Base-by-base conservation (phyloP, 345 rosid species). In the Brassica juncea region DNA sequence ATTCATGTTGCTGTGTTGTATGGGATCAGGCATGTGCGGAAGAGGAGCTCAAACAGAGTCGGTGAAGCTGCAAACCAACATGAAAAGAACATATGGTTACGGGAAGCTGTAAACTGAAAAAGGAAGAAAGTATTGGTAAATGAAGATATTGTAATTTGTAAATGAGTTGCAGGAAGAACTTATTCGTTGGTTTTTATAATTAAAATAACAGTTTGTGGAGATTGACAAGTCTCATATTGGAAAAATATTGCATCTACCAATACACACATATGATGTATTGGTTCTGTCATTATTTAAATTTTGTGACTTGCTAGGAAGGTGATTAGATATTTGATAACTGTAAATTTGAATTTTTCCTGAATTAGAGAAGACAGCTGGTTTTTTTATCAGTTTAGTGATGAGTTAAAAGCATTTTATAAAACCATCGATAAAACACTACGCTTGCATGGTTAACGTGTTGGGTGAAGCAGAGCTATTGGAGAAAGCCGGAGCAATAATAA, bases 341-440 rank as follows among this genome's bases (percentile, higher is more conserved):
- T 49, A 14, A 49, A 49, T 49, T 49, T 14, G 16, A 49, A 49
- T 49, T 14, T 14, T 7, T 49, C 19, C 5, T 49, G 55, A 49
- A 49, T 49, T 47, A 47, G 16, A 47, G 55, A 47, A 47, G 52
- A 44, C 55, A 47, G 14, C 16, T 47, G 15, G 16, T 47, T 47
- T 11, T 49, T 49, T 49, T 2, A 49, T 47, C 16, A 49, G 55
- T 49, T 47, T 49, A 49, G 15, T 84, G 62, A 90, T 94, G 97
- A 83, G 52, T 23, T 85, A 86, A 67, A 86, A 68, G 32, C 88
- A 85, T 72, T 76, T 78, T 70, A 85, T 89, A 63, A 71, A 86
- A 64, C 94, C 93, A 25, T 86, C 87, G 3, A 67, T 88, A 84
- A 88, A 90, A 82, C 97, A 94, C 66, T 92, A 86, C 37, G 83